Conservation (phyloP, 1,284 basidiomycete species). For the Lentinula novae-zelandiae region DNA sequence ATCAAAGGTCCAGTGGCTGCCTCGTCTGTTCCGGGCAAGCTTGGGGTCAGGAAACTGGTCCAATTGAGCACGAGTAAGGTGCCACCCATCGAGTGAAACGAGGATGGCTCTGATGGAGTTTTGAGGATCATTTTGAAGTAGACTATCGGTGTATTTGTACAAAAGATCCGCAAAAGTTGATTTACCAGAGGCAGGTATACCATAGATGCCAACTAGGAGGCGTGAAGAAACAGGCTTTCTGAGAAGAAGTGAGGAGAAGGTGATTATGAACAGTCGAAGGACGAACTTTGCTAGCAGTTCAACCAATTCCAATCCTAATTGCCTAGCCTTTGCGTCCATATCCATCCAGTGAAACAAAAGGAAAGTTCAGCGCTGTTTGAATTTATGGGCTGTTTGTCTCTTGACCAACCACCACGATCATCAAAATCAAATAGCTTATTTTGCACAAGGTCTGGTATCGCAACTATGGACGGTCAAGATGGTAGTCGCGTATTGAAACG, state of each 20-base stretch:
- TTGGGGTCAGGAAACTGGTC: conserved; percentile 67
- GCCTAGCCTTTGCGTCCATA: conserved; percentile 32
- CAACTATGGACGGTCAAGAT: neutral
- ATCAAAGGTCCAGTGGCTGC: conserved; percentile 76
- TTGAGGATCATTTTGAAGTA: conserved; percentile 23
- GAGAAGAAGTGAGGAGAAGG: neutral
- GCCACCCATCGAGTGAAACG: conserved; percentile 86
- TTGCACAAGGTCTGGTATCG: neutral
- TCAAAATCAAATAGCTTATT: neutral
- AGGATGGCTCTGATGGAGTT: conserved; percentile 41
- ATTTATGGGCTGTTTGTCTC: neutral
- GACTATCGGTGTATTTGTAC: conserved; percentile 43
- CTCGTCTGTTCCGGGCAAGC: conserved; percentile 63
- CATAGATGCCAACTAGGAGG: conserved; percentile 72
- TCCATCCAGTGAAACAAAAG: neutral
- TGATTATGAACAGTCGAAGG: neutral
- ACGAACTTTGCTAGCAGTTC: conserved; percentile 32
- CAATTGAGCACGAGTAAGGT: conserved; percentile 65
- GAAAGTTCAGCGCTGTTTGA: neutral
- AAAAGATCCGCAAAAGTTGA: conserved; percentile 64
- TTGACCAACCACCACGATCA: neutral
- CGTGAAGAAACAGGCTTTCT: conserved; percentile 48
- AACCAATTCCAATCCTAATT: conserved; percentile 30
- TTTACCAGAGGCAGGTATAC: conserved; percentile 85
- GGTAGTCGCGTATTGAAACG: conserved; percentile 5